Evolutionary conservation across 2,329 filamentous ascomycete genomes (phyloP), one percentile per base, ranked within the genome.

Genomic region (Ceratocystis diversiconidia): DNA sequence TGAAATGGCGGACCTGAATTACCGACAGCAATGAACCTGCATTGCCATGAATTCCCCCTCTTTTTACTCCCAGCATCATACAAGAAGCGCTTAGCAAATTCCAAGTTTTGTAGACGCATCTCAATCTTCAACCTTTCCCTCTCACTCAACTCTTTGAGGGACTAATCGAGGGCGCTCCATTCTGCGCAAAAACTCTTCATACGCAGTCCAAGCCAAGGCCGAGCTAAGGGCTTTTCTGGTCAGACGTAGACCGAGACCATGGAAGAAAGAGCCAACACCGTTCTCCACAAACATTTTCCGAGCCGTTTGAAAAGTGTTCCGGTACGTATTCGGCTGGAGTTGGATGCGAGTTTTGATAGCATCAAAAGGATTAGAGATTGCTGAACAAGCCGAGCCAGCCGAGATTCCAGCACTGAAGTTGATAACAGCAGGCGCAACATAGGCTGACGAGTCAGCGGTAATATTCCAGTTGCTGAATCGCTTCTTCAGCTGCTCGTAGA

Each of bases 181-280:
- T 70, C 88, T 81, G 68, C 92, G 79, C 69, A 97, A 87, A 71
- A 96, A 75, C 75, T 96, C 92, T 77, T 99, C 94, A 73, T 99
- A 99, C 50, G 96, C 80, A 8, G 92, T 97, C 94, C 94, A 99
- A 6, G 92, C 92, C 70, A 97, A 79, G n/a, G 94, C 94, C 63
- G 88, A 92, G 75, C 92, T 96, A 57, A 96, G 76, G 4, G 91
- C 92, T 75, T 99, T 99, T 70, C 94, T 82, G 59, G 86, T 88
- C 80, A 97, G 95, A 66, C 94, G 83, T 70, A 99, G 78, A 1
- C 84, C 89, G 65, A 99, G 75, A 0, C 94, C 94, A 73, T 94
- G 88, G 75, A 94, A 92, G 66, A 99, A 79, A 68, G 88, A 88
- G 64, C 87, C 81, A 22, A 88, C 70, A 0, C 92, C 92, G 69